Base-by-base conservation (phyloP, 2,329 filamentous ascomycete genomes). In the Aspergillus sp. region DNA sequence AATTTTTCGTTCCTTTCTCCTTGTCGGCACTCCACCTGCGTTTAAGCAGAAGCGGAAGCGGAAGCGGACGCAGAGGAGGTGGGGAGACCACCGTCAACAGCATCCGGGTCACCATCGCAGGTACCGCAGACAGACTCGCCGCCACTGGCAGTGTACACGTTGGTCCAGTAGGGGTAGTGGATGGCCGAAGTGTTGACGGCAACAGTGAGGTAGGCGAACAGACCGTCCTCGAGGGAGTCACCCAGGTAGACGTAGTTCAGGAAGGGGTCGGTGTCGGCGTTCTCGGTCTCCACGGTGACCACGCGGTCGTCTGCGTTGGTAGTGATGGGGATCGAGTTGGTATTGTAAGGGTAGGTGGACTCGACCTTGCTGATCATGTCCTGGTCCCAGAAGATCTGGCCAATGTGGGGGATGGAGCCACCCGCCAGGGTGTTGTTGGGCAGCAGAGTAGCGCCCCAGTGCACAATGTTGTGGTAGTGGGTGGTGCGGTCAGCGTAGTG, bases 341-440 rank as follows among this genome's bases (percentile, higher is more conserved):
- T 64, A 44, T 58, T 68, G 52, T 69, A 69, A 2, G 82, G 81
- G 2, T 70, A 62, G 1, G 75, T 76, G 3, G 71, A 71, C 63
- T 84, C 81, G 54, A 88, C 82, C 44, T 77, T 63, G 25, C 64
- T 66, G 63, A 84, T 78, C 15, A 88, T 79, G 59, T 77, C 75
- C 68, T 87, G 81, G 67, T 88, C 84, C 48, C 84, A 85, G 78
- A 86, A 88, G 50, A 86, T 68, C 70, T 89, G 86, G 17, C 86
- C 86, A 41, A 88, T 80, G 71, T 89, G 86, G 8, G 82, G 78
- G 54, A 84, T 80, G 42, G 73, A 78, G 19, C 78, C 79, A 54
- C 80, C 82, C 39, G 75, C 74, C 59, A 84, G 80, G 1, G 70
- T 72, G 19, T 67, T 66, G 57, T 72, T 72, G 1, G 63, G 27